Conservation (phyloP, 2,329 filamentous ascomycete species). For the Alternaria sp. region DNA sequence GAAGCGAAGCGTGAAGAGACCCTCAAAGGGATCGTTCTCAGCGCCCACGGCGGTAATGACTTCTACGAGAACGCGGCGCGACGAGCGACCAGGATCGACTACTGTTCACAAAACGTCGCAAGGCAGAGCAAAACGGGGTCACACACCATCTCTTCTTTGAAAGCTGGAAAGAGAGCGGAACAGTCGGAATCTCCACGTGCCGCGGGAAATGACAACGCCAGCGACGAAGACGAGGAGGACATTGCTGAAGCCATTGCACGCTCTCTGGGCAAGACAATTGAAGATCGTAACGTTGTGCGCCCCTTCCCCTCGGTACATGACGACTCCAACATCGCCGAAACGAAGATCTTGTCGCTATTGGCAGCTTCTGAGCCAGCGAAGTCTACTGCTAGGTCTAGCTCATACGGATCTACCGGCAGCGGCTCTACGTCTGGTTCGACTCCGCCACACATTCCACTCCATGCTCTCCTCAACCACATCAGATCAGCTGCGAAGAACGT, state of each 20-base stretch:
- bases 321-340: not conserved
- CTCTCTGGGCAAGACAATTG: not conserved
- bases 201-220: not conserved
- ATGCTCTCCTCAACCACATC: not conserved
- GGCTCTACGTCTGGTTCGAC: not conserved
- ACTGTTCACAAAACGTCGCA: not conserved
- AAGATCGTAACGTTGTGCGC: not conserved
- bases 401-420: not conserved
- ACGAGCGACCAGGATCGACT: not conserved
- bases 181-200: not conserved
- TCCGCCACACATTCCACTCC: not conserved
- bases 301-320: not conserved
- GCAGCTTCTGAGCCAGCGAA: not conserved
- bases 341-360: not conserved
- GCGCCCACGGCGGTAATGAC: not conserved
- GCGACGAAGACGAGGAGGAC: not conserved
- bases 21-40: not conserved
- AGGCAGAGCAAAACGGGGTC: not conserved
- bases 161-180: not conserved
- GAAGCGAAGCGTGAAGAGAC: conserved; percentile 3
- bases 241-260: conserved; percentile 8
- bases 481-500: not conserved
- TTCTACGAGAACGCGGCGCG: not conserved
- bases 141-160: not conserved
- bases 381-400: not conserved